These are phyloP conservation scores for Infundibulicybe gibba DNA, from an alignment of 768 basidiomycete species.

Conservation along the genomic window DNA sequence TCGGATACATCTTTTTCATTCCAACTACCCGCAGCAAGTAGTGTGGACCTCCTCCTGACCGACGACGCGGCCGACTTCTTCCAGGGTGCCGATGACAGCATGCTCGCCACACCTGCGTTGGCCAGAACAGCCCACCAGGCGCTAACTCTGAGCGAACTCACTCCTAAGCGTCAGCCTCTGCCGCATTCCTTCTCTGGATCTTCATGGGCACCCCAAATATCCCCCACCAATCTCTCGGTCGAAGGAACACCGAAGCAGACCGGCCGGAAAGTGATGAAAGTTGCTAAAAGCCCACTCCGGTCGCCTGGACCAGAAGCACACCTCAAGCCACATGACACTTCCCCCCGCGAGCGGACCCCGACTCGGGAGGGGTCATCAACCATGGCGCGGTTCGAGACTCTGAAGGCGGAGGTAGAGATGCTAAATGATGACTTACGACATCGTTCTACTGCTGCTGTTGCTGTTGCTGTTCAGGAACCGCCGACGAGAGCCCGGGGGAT, in stretches of 20 bases:
- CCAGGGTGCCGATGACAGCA: conserved; percentile 32
- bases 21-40: conserved; percentile 44
- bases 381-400: background rate
- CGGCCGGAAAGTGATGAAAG: background rate
- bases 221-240: conserved; percentile 1
- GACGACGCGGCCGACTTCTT: conserved; percentile 48
- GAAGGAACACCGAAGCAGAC: background rate
- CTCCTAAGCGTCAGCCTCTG: conserved; percentile 24
- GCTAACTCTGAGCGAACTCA: conserved; percentile 36
- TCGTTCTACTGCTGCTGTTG: too few relatives aligned
- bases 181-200: conserved; percentile 6
- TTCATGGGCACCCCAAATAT: background rate
- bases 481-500: background rate
- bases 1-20: conserved; percentile 52
- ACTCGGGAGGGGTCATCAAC: background rate
- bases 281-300: background rate
- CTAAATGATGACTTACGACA: background rate
- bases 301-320: background rate
- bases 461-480: too few relatives aligned
- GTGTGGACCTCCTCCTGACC: conserved; percentile 48
- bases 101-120: conserved; percentile 28
- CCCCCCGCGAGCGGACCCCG: background rate
- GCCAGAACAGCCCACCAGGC: conserved; percentile 19
- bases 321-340: background rate
- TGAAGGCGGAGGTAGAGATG: background rate